A percentile compares a stretch with the other conserved stretches of the same genome.
These are phyloP conservation scores for Trichoderma gamsii DNA, from an alignment of 495 filamentous ascomycete species.

Conservation along the genomic window DNA sequence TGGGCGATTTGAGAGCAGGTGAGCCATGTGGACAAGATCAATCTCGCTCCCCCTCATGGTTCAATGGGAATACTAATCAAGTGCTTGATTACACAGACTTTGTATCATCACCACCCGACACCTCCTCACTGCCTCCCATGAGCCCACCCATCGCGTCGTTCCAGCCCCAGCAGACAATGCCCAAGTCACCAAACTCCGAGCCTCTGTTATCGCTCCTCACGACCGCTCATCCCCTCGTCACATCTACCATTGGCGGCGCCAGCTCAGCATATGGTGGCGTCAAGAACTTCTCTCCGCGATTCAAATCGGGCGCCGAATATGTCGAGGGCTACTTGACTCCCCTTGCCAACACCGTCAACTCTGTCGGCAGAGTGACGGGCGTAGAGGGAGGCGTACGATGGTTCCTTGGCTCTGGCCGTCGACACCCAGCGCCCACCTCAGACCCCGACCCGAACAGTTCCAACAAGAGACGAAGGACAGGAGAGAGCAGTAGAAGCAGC, in stretches of 20 bases:
- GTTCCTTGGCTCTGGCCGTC: constrained; percentile 49
- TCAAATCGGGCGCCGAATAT: constrained; percentile 77
- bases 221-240: constrained; percentile 70
- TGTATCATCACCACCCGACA: constrained; percentile 48
- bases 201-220: constrained; percentile 76
- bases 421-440: constrained; percentile 33
- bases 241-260: constrained; percentile 72
- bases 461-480: constrained; percentile 60
- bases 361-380: constrained; percentile 72
- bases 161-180: constrained; percentile 20
- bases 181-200: constrained; percentile 45
- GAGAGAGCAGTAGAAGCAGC: constrained; percentile 23
- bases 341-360: constrained; percentile 75
- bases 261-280: constrained; percentile 72
- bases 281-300: constrained; percentile 80
- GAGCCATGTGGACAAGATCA: constrained; percentile 21
- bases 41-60: constrained; percentile 15
- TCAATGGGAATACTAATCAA: constrained; percentile 18
- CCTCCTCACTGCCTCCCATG: constrained; percentile 32
- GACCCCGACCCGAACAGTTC: constrained; percentile 44
- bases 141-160: constrained; percentile 25
- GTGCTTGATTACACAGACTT: constrained; percentile 38
- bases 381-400: constrained; percentile 76
- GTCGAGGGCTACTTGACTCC: constrained; percentile 79
- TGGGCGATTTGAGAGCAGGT: constrained; percentile 81